Evolutionary conservation across 441 rosid species (phyloP), one percentile per base, ranked within the genome.

Genomic region (Sinapis alba): DNA sequence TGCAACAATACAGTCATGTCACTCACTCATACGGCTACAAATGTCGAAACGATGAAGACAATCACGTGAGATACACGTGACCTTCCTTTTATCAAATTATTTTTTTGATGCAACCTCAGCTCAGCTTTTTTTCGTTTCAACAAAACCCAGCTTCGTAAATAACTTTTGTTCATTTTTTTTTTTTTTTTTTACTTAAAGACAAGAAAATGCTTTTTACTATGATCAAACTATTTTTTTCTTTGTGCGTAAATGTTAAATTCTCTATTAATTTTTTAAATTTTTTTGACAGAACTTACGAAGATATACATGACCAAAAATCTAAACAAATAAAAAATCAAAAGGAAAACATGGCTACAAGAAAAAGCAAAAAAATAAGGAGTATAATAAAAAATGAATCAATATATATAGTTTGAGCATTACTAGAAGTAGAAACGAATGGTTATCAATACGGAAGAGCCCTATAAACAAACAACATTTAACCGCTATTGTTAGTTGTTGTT

Each of bases 1-100:
- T 89, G 94, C 71, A 41, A 75, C 34, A 75, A 68, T 54, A 20
- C 54, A 75, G 20, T 20, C 82, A 65, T 64, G 26, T 62, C 51
- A 3, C 60, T 70, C 19, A 34, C 53, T 67, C 53, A 43, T 58
- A 53, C 43, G 12, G 54, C 62, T 36, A 27, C 50, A 34, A 74
- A 74, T 3, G 62, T 47, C 19, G 78, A 50, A 61, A 75, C 63
- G 79, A 19, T 68, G 74, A 75, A 75, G 79, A 75, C 36, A 75
- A 69, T 75, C 74, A 75, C 74, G 74, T 75, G 79, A 68, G 20
- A 51, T 45, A 51, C 69, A 75, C 74, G 74, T 75, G 74, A 68
- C 58, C 47, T 53, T 32, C 7, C 6, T 23, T 30, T 24, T 65
- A 0, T 3, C 7, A n/a, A 24, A 24, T 24, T 24, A 24, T 24